Percentiles rank a stretch among this genome's conserved stretches.
These are phyloP conservation scores for Triadica sebifera DNA, from an alignment of 345 rosid species.

Conservation along the genomic window DNA sequence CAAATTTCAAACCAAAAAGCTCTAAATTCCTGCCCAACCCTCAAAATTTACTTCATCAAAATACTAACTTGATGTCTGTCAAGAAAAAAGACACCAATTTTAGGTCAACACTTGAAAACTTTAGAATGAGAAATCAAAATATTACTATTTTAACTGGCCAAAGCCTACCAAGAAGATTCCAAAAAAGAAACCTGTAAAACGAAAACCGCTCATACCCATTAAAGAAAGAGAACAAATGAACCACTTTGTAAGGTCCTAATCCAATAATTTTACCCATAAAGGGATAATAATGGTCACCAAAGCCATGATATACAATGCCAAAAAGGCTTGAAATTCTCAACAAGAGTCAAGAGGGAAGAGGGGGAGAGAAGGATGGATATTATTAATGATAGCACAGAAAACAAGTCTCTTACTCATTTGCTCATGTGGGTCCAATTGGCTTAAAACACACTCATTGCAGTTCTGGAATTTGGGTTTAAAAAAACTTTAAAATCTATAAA, in stretches of 20 bases:
- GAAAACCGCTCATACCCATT: conserved; percentile 29
- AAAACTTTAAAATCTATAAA: not conserved
- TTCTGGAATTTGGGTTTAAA: conserved; percentile 25
- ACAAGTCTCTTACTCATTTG: not conserved
- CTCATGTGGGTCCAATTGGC: conserved; percentile 58
- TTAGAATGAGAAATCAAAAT: conserved; percentile 2
- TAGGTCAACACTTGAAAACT: conserved; percentile 43
- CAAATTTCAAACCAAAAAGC: not conserved
- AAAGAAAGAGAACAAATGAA: conserved; percentile 28
- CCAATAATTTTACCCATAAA: conserved; percentile 22
- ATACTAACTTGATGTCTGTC: conserved; percentile 2
- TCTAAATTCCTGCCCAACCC: conserved; percentile 19
- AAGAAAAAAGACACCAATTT: conserved; percentile 18
- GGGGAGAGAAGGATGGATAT: not conserved
- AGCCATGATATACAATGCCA: conserved; percentile 24
- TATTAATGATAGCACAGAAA: not conserved
- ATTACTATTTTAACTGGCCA: conserved; percentile 4
- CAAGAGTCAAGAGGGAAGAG: no score
- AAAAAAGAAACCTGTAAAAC: conserved; percentile 24
- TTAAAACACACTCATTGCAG: conserved; percentile 60
- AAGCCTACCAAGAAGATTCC: conserved; percentile 39
- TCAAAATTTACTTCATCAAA: conserved; percentile 21
- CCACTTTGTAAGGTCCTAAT: not conserved
- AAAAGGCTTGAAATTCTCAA: conserved; percentile 23
- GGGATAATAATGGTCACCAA: conserved; percentile 16